These are phyloP conservation scores for Wickerhamomyces mucosus DNA, from an alignment of 805 yeast species.

Conservation along the genomic window DNA sequence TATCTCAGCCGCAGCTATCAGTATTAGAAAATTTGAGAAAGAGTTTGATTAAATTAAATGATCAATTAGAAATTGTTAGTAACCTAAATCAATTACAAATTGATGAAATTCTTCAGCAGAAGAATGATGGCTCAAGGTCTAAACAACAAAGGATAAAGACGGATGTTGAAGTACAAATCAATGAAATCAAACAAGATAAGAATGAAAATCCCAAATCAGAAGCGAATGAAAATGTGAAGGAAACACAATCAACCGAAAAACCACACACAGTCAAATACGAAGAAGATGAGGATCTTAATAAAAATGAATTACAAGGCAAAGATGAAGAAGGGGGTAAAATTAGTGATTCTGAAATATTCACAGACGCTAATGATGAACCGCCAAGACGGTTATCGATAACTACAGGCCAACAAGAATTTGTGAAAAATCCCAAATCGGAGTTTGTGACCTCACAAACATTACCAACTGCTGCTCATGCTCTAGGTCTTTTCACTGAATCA, in stretches of 20 bases:
- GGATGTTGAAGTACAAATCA: background rate
- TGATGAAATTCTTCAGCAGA: slow-evolving; percentile 10
- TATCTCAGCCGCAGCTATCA: slow-evolving; percentile 27
- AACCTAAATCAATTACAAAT: slow-evolving; percentile 19
- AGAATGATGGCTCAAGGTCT: too few species aligned
- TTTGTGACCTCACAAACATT: slow-evolving; percentile 63
- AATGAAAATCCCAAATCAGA: background rate
- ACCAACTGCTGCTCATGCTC: slow-evolving; percentile 52
- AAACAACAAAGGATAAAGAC: slow-evolving; percentile 1
- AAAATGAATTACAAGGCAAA: slow-evolving; percentile 1
- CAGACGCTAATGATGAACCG: slow-evolving; percentile 10
- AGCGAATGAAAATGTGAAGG: slow-evolving; percentile 1
- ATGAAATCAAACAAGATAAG: background rate
- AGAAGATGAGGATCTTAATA: slow-evolving; percentile 3
- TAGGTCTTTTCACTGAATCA: slow-evolving; percentile 59
- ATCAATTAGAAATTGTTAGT: slow-evolving; percentile 23
- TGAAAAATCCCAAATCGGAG: slow-evolving; percentile 67
- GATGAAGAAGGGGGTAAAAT: slow-evolving; percentile 11
- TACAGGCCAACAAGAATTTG: slow-evolving; percentile 18
- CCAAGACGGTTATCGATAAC: background rate
- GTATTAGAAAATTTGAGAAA: slow-evolving; percentile 19
- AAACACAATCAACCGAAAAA: slow-evolving; percentile 1
- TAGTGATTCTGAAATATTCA: slow-evolving; percentile 8
- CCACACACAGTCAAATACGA: slow-evolving; percentile 2
- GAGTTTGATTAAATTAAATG: slow-evolving; percentile 34